phyloP scores from a whole-genome alignment of 176 grass and related monocot species.

The Melocanna baccifera region DNA sequence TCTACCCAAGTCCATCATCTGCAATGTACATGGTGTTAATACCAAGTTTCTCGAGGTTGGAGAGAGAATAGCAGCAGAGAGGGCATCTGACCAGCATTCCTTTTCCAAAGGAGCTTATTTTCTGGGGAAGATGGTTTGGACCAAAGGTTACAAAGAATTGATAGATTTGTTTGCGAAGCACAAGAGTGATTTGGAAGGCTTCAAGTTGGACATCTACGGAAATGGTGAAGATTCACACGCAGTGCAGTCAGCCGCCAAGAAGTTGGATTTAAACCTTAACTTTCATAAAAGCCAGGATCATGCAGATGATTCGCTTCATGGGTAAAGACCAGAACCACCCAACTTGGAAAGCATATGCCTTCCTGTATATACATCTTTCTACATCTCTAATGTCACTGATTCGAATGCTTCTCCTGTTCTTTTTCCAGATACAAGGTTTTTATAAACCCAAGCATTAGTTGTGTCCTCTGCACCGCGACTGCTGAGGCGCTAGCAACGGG shows the following conservation, averaged over 20 bases:
- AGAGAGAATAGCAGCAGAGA: constrained; percentile 62
- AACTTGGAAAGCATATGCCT: not conserved
- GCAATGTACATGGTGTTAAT: constrained; percentile 93
- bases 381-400: not conserved
- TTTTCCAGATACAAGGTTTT: constrained; percentile 85
- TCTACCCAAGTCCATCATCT: constrained; percentile 86
- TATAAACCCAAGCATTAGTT: constrained; percentile 86
- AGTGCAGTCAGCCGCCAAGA: constrained; percentile 68
- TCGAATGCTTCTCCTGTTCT: constrained; percentile 2
- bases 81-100: constrained; percentile 42
- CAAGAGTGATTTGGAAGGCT: constrained; percentile 70
- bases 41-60: constrained; percentile 86
- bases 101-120: constrained; percentile 97
- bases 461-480: constrained; percentile 78
- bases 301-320: constrained; percentile 89
- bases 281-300: constrained; percentile 93
- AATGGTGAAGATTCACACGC: constrained; percentile 84
- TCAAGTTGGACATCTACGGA: constrained; percentile 85
- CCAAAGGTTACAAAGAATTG: constrained; percentile 88
- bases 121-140: constrained; percentile 98
- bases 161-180: constrained; percentile 76
- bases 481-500: constrained; percentile 87
- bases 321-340: constrained; percentile 38
- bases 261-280: constrained; percentile 79
- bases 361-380: not conserved